These are phyloP conservation scores for Globisporangium sylvaticum DNA, from an alignment of 352 stramenopile genomes.

Conservation along the genomic window DNA sequence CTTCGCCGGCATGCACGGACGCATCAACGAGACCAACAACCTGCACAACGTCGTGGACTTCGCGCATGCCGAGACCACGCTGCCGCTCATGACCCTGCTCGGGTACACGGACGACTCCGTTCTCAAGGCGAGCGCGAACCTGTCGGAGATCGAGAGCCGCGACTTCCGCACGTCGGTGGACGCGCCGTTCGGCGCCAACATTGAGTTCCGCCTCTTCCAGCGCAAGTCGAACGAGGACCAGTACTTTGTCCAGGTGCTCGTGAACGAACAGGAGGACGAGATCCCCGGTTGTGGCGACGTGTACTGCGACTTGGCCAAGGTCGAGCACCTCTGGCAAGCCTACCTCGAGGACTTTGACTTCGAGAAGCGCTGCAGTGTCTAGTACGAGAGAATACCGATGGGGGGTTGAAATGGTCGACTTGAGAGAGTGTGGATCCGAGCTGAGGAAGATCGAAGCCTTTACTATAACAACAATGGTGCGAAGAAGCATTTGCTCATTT, in stretches of 20 bases:
- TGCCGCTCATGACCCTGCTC: conserved; percentile 66
- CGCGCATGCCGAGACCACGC: conserved; percentile 69
- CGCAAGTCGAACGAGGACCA: conserved; percentile 29
- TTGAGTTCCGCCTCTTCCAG: conserved; percentile 65
- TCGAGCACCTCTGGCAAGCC: conserved; percentile 18
- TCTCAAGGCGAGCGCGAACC: conserved; percentile 29
- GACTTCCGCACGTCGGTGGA: conserved; percentile 50
- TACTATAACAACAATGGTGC: no score
- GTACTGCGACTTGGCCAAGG: conserved; percentile 21
- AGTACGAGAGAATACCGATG: no score
- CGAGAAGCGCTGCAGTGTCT: conserved; percentile 2
- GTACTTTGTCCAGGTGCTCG: conserved; percentile 49
- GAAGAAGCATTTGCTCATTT: not conserved
- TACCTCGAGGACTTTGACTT: conserved; percentile 21
- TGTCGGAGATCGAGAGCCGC: conserved; percentile 37
- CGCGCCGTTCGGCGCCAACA: conserved; percentile 68
- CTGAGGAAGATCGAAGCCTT: no score
- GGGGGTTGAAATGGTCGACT: no score
- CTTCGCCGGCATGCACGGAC: conserved; percentile 39
- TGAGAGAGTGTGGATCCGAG: no score
- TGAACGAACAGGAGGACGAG: conserved; percentile 30
- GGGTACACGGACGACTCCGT: conserved; percentile 38
- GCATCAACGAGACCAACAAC: conserved; percentile 28
- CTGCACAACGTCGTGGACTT: conserved; percentile 55
- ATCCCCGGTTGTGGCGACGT: conserved; percentile 20